Base-by-base conservation (phyloP, 208 protist species). In the Naegleria lovaniensis region DNA sequence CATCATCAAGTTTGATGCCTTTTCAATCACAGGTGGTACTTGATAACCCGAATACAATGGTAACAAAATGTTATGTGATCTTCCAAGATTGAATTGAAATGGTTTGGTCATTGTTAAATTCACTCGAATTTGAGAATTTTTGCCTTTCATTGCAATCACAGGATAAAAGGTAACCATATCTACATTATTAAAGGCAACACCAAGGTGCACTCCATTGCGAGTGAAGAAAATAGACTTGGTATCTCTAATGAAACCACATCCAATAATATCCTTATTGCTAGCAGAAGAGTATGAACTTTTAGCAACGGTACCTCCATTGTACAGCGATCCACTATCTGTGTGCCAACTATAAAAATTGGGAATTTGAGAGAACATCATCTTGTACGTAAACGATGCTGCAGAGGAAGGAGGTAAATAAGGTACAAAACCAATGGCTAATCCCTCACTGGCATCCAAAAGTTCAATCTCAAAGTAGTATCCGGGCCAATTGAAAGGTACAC, bases 381-480 rank as follows among this genome's bases (percentile, higher is more conserved):
- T n/a, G 22, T n/a, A 75, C 2, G 6, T 9, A 75, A n/a, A 29
- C n/a, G n/a, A n/a, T n/a, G n/a, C n/a, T 5, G 58, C 6, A 75
- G 19, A n/a, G 5, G 58, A 29, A 29, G 58, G 58, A 75, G 4
- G 15, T n/a, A 29, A 29, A 29, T 9, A 25, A 5, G n/a, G 5
- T 19, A 39, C 16, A 19, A 85, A 85, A 15, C 83, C 83, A 85
- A 85, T 40, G 0, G 85, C 40, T 25, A 59, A 33, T 39, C 38
- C 22, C 0, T 39, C 6, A 15, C 84, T 41, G 19, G 3, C 11
- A 5, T 88, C 39, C 3, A 88, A 0, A 59, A 88, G 11, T 67
- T 88, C 43, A 9, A 88, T 36, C 59, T 88, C 85, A 59, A 59
- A 88, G n/a, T 88, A 88, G 39, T 59, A 88, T 59, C 43, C 84